Evolutionary conservation across 2,329 filamentous ascomycete genomes (phyloP), one percentile per base, ranked within the genome.

Genomic region (Alternaria ventricosa): DNA sequence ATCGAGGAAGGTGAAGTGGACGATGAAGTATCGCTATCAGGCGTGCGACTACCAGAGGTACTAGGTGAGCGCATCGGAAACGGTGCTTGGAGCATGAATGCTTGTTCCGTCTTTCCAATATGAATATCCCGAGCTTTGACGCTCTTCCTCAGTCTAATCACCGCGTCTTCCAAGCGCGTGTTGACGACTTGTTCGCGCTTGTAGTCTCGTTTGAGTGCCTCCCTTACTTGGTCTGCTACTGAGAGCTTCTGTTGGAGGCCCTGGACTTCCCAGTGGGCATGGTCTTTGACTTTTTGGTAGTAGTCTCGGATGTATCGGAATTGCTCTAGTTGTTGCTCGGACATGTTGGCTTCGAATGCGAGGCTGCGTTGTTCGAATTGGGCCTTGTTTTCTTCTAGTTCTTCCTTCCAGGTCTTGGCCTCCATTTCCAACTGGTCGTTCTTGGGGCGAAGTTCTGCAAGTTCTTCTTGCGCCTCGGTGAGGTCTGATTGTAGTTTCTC

Each of bases 291-390:
- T 6, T 67, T 66, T 10, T 53, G 30, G 28, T 60, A 49, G 49
- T 71, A 71, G 5, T 64, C 55, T 50, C 55, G 49, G 55, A 70
- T 65, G 44, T 66, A 65, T 3, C 28, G 12, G 13, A 56, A 36
- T 15, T 43, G 45, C 13, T 68, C 68, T 2, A 53, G 25, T 6
- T 47, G 23, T 23, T 61, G 54, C 6, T 36, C n/a, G 3, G 60
- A 7, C 13, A 47, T 44, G 12, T 10, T 22, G 1, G 23, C 18
- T 50, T 65, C 63, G 5, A 66, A 60, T 6, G 36, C 65, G 5
- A 6, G 20, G 2, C 12, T 45, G 6, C 56, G 25, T 45, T 60
- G 43, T 9, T 63, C 55, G 10, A 54, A 49, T 25, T 62, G 55
- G 5, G 27, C 15, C 12, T 63, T 55, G 22, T 33, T 49, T n/a